Percentiles rank a stretch among this genome's conserved stretches.
Conservation (phyloP, 1,139 yeast genomes). For the Suhomyces terraborum region DNA sequence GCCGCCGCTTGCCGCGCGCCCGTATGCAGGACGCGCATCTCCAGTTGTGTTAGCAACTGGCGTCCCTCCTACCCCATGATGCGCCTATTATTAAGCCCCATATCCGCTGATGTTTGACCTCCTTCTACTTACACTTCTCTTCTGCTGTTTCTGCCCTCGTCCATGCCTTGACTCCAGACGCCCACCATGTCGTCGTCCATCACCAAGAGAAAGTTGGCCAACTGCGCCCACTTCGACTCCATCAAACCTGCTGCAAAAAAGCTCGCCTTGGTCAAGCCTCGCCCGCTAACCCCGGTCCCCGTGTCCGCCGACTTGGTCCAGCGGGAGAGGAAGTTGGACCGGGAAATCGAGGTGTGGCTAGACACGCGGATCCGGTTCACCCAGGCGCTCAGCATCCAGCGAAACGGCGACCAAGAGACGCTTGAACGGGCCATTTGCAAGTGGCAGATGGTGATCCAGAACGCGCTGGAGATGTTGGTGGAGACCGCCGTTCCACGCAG, state of each 20-base stretch:
- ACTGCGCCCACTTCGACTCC: conserved; percentile 1
- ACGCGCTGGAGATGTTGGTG: background rate
- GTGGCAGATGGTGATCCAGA: background rate
- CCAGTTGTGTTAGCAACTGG: background rate
- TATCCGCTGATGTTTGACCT: no score
- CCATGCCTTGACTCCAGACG: background rate
- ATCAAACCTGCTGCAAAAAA: background rate
- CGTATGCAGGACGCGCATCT: background rate
- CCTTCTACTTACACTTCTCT: no score
- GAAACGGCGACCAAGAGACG: background rate
- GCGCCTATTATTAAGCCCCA: background rate
- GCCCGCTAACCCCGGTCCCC: conserved; percentile 2
- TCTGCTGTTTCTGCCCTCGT: background rate
- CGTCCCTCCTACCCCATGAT: background rate
- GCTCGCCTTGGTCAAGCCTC: background rate
- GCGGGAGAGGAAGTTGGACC: conserved; percentile 1
- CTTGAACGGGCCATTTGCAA: background rate
- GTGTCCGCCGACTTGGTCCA: background rate
- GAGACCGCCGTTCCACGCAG: background rate
- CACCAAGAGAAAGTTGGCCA: conserved; percentile 4
- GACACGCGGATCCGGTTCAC: background rate
- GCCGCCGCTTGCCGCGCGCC: background rate
- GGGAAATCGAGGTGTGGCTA: conserved; percentile 1
- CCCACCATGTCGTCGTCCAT: conserved; percentile 4
- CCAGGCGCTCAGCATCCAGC: background rate